Conservation (phyloP, 371 early-diverging fungal species). For the Mortierella sp. region DNA sequence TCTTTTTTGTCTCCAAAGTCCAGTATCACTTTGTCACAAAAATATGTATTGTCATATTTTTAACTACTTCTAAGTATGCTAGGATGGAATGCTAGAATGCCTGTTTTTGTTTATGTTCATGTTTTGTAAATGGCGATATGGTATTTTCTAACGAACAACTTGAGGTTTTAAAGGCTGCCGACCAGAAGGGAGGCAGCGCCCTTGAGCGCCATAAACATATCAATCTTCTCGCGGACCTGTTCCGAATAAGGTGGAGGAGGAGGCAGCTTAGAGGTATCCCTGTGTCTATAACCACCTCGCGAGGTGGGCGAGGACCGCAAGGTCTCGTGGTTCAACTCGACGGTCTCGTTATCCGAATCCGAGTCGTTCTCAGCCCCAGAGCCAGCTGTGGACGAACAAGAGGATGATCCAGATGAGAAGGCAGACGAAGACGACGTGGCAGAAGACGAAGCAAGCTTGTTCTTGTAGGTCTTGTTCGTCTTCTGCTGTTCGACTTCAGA, state of each 20-base stretch:
- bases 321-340: constrained; percentile 37
- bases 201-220: constrained; percentile 53
- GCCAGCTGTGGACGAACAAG: constrained; percentile 10
- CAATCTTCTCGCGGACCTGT: constrained; percentile 54
- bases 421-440: constrained; percentile 10
- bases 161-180: constrained; percentile 27
- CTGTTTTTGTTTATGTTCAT: neutral
- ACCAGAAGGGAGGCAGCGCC: constrained; percentile 54
- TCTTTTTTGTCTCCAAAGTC: neutral
- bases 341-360: constrained; percentile 26
- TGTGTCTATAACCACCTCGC: neutral
- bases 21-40: neutral
- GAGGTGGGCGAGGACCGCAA: constrained; percentile 1
- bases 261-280: neutral
- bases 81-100: neutral
- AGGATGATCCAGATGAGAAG: constrained; percentile 18
- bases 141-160: neutral
- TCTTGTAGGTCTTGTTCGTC: neutral
- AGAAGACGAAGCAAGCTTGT: neutral
- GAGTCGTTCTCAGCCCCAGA: constrained; percentile 19
- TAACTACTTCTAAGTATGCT: neutral
- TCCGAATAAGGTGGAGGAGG: constrained; percentile 26
- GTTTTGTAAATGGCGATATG: neutral
- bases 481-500: constrained; percentile 7
- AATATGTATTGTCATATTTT: neutral